phyloP scores from a whole-genome alignment of 2,329 filamentous ascomycete genomes.

The Paraphoma chrysanthemicola region DNA sequence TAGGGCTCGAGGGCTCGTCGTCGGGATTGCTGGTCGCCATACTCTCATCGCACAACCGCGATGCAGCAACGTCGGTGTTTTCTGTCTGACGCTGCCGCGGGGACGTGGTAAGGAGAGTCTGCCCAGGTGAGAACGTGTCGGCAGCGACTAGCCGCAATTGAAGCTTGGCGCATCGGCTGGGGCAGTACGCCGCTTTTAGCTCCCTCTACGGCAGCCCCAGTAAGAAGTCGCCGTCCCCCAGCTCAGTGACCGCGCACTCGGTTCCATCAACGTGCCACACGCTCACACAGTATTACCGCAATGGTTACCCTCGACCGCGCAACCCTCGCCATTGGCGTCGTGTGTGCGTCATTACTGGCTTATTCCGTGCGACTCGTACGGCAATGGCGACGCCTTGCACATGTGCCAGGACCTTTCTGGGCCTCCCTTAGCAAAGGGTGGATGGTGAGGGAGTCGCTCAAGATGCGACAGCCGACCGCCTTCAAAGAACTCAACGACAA shows the following conservation, averaged over 20 bases:
- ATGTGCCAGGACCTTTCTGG: slow-evolving; percentile 28
- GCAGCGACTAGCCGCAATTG: not conserved
- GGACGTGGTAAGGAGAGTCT: too few species aligned
- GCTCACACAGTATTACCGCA: slow-evolving; percentile 1
- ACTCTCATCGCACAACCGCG: not conserved
- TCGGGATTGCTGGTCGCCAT: slow-evolving; percentile 3
- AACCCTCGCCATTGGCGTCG: slow-evolving; percentile 11
- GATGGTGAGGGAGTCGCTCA: slow-evolving; percentile 20
- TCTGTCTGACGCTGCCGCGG: too few species aligned
- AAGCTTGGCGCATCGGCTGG: not conserved
- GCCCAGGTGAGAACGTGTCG: not conserved
- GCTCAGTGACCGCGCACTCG: not conserved
- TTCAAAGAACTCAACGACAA: slow-evolving; percentile 19
- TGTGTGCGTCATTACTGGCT: slow-evolving; percentile 8
- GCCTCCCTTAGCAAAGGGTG: slow-evolving; percentile 25
- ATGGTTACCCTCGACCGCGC: slow-evolving; percentile 1
- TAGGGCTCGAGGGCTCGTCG: not conserved
- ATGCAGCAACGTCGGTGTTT: too few species aligned
- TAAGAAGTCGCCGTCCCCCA: too few species aligned
- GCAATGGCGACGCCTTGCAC: slow-evolving; percentile 30
- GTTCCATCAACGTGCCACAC: slow-evolving; percentile 3
- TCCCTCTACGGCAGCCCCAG: too few species aligned
- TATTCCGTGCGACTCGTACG: slow-evolving; percentile 9
- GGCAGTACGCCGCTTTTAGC: too few species aligned
- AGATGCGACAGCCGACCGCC: slow-evolving; percentile 15